Base-by-base conservation (phyloP, 805 yeast genomes). In the Kuraishia piskuri region DNA sequence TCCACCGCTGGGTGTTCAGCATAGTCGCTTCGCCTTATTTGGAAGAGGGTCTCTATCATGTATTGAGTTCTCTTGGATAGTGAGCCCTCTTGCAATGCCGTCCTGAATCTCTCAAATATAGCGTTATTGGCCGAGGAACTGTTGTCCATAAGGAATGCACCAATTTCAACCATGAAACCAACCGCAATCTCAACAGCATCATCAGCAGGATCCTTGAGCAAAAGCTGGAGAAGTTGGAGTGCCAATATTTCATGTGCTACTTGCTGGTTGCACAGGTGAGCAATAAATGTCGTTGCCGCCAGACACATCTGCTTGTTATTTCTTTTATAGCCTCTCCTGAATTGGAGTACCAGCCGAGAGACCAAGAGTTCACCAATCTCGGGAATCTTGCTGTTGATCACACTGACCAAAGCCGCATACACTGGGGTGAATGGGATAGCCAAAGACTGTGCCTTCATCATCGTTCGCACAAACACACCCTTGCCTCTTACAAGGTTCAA, bases 321-420 rank as follows among this genome's bases (percentile, higher is more conserved):
- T 22, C 71, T 62, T 58, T 72, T 70, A 64, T 72, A 84, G 0
- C 76, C 76, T 56, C 75, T 73, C 48, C 83, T 75, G 66, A 88
- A 88, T 54, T 76, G 82, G 2, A 82, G 59, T 1, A 86, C 69
- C 24, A 84, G 65, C 55, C 94, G 71, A 8, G 74, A 61, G 0
- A 76, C 63, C 31, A 87, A 57, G 3, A 84, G 63, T 53, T 77
- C 77, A 1, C 96, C 96, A 19, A 88, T 68, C 37, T 78, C 78
- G 0, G 95, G 94, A 2, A 88, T 64, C 58, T 84, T 80, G 4
- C 86, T 76, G 65, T 87, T 86, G 10, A 90, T 51, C 0, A 84
- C 74, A 1, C 84, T 74, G 0, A 79, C 74, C 37, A 90, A 60
- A 0, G 86, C 69, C 0, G 90, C 81, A 58, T 78, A 83, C 0